These are phyloP conservation scores for Nitzschia palea DNA, from an alignment of 108 stramenopile species.

Conservation along the genomic window DNA sequence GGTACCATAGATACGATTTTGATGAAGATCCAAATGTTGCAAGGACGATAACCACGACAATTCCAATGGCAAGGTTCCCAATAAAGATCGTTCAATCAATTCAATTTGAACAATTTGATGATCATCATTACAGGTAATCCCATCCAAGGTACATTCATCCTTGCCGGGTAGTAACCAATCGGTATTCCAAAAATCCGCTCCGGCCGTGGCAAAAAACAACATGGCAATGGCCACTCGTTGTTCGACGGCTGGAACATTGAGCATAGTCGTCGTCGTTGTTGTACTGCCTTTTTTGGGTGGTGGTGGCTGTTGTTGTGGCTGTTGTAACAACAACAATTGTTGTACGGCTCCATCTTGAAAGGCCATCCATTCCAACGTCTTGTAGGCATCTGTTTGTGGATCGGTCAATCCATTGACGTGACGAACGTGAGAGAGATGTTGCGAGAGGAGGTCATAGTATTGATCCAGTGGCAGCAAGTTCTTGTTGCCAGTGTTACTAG, in stretches of 20 bases:
- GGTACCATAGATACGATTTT: constrained; percentile 10
- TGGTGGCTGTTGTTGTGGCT: too few relatives aligned
- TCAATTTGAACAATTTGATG: background rate
- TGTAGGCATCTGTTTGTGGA: constrained; percentile 3
- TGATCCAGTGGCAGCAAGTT: background rate
- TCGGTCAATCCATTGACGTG: constrained; percentile 1
- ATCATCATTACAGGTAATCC: background rate
- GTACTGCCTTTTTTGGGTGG: too few relatives aligned
- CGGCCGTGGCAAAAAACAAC: constrained; percentile 15
- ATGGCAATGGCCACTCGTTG: constrained; percentile 11
- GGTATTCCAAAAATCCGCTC: background rate
- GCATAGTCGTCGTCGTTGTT: too few relatives aligned
- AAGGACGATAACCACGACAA: constrained; percentile 7
- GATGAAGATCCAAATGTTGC: background rate
- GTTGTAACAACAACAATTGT: background rate
- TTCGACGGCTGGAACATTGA: background rate
- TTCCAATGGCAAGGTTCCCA: constrained; percentile 1
- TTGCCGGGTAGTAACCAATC: constrained; percentile 3
- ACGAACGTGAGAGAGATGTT: background rate
- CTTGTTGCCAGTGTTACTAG: background rate
- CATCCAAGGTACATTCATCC: constrained; percentile 6
- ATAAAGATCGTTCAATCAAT: background rate
- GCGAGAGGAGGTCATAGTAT: constrained; percentile 1
- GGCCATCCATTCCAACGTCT: constrained; percentile 20
- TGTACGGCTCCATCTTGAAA: constrained; percentile 11